phyloP scores from a whole-genome alignment of 1,284 basidiomycete species.

The Apiotrichum domesticum region DNA sequence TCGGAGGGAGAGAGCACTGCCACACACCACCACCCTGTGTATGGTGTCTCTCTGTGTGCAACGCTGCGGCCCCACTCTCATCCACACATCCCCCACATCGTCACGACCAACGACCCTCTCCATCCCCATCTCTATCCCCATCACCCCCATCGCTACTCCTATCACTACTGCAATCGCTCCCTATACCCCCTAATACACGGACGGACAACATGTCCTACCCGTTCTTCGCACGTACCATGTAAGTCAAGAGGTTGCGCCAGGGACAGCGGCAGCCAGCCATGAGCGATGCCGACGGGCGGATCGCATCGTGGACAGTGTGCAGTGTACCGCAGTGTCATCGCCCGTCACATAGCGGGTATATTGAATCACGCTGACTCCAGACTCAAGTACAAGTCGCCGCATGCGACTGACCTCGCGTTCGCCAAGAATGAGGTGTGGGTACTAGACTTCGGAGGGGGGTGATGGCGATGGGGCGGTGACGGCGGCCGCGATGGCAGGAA shows the following conservation, averaged over 20 bases:
- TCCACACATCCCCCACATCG: background rate
- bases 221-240: slow-evolving; percentile 43
- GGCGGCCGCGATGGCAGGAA: too few relatives aligned
- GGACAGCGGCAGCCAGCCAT: too few relatives aligned
- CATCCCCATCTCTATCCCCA: background rate
- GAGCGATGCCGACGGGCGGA: too few relatives aligned
- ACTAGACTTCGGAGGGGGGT: background rate
- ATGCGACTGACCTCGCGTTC: slow-evolving; percentile 47
- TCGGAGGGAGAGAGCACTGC: too few relatives aligned
- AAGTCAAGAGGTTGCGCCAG: slow-evolving; percentile 14
- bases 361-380: slow-evolving; percentile 17
- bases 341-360: background rate
- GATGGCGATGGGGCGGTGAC: too few relatives aligned
- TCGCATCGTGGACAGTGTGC: too few relatives aligned
- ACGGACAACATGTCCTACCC: slow-evolving; percentile 34
- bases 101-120: background rate
- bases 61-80: too few relatives aligned
- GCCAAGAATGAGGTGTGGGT: slow-evolving; percentile 46
- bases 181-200: background rate
- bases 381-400: slow-evolving; percentile 47
- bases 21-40: too few relatives aligned
- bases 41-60: too few relatives aligned
- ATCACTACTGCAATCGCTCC: background rate
- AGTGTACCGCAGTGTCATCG: background rate
- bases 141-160: too few relatives aligned